Evolutionary conservation across 192 early-diverging fungal genomes (phyloP), one percentile per base, ranked within the genome.

Genomic region (Mortierella claussenii): DNA sequence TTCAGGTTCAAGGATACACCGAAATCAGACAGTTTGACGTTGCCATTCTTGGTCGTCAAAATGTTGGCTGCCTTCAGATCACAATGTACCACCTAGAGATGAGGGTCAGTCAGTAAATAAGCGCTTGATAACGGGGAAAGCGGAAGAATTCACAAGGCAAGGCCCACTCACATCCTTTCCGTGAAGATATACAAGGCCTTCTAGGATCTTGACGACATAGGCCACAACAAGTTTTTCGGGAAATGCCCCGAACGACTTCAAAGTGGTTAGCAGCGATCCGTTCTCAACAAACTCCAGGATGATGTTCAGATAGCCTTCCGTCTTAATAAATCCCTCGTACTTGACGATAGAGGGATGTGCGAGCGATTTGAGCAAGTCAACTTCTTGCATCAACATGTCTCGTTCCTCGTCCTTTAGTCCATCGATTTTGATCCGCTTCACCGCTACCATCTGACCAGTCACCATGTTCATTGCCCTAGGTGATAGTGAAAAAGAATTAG

Each of bases 61-160:
- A 99, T 94, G 79, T 99, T 99, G 47, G 96, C 95, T 3, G 94
- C 96, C 79, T 99, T 99, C 24, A 99, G 75, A 75, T 99, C 97
- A 57, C 95, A 90, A 80, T 99, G 97, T n/a, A 94, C 92, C 9
- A 94, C 92, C 80, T 85, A 58, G 13, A 17, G 4, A 49, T 49
- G 17, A n/a, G n/a, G n/a, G n/a, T 20, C 45, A 49, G 10, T 26
- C n/a, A 49, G 12, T 10, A 10, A 49, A n/a, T 11, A 49, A 21
- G 4, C 47, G 5, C 47, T 9, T 6, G n/a, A 6, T 24, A 24
- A 49, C n/a, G n/a, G n/a, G n/a, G n/a, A n/a, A n/a, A n/a, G n/a
- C n/a, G n/a, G n/a, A n/a, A n/a, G n/a, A n/a, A n/a, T n/a, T 49
- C 23, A 5, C 3, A 6, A 26, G 47, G 13, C 13, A 52, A 18